A percentile compares a stretch with the other conserved stretches of the same genome.
Conservation (phyloP, 176 grass and related monocot genomes). For the Aegilops longissima region DNA sequence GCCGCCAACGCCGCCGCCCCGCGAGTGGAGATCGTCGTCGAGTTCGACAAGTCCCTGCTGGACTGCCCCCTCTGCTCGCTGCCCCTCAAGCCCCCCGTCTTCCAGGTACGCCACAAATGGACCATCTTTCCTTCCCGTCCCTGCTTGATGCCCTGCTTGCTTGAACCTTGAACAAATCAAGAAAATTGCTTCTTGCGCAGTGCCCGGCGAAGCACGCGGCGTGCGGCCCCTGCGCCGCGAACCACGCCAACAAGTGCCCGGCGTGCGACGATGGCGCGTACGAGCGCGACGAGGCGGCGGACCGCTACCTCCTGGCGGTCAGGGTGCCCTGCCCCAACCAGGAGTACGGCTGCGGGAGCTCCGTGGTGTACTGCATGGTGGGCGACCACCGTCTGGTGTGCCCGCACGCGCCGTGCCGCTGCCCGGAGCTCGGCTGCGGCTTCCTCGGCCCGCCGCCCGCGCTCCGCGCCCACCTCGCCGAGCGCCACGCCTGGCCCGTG, state of each 20-base stretch:
- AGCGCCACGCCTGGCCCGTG: too few species aligned
- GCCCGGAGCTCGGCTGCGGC: not conserved
- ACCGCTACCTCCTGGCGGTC: slow-evolving; percentile 3
- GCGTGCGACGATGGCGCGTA: not conserved
- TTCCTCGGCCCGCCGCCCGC: too few species aligned
- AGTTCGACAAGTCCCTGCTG: not conserved
- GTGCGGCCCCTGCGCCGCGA: not conserved
- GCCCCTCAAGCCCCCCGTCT: not conserved
- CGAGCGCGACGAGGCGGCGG: not conserved
- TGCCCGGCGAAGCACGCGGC: not conserved
- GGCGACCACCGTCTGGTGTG: not conserved
- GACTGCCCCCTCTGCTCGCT: not conserved
- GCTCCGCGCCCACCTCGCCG: too few species aligned
- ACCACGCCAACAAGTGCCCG: not conserved
- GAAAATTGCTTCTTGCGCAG: not conserved
- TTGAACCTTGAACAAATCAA: too few species aligned
- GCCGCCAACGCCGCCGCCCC: not conserved
- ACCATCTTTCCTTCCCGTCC: too few species aligned
- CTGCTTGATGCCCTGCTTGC: too few species aligned
- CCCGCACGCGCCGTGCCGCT: not conserved
- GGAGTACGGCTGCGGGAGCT: not conserved
- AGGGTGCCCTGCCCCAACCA: slow-evolving; percentile 26
- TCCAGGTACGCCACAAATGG: not conserved
- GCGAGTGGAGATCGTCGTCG: not conserved
- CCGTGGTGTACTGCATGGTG: not conserved